Conservation (phyloP, 1,284 basidiomycete species). For the Moniliophthora roreri region DNA sequence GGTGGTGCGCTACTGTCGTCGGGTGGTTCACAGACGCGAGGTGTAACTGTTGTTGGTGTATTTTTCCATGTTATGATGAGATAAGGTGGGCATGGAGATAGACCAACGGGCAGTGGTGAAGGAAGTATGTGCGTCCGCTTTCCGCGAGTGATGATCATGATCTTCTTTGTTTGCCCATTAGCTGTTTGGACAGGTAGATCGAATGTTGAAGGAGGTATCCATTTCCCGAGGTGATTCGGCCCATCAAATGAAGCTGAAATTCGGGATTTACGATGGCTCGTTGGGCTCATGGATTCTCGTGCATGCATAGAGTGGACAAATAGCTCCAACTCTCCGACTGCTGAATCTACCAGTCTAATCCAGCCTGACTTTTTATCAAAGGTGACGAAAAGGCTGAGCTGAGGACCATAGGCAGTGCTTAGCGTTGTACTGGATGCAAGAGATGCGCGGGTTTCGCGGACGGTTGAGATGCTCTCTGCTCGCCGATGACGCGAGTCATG, state of each 20-base stretch:
- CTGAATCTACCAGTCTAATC: slow-evolving; percentile 75
- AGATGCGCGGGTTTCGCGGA: slow-evolving; percentile 22
- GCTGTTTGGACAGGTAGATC: slow-evolving; percentile 44
- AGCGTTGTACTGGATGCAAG: slow-evolving; percentile 20
- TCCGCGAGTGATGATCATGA: slow-evolving; percentile 69
- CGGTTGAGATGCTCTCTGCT: slow-evolving; percentile 31
- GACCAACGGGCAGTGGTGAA: slow-evolving; percentile 60
- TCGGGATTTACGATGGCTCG: slow-evolving; percentile 25
- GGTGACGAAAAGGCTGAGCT: slow-evolving; percentile 72
- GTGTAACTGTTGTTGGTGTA: slow-evolving; percentile 52
- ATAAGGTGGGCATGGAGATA: slow-evolving; percentile 48
- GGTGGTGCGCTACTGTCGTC: slow-evolving; percentile 33
- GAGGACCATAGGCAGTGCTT: slow-evolving; percentile 55
- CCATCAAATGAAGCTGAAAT: slow-evolving; percentile 15
- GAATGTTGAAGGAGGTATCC: slow-evolving; percentile 53
- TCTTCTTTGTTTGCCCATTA: slow-evolving; percentile 31
- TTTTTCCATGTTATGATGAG: slow-evolving; percentile 58
- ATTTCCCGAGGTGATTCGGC: slow-evolving; percentile 32
- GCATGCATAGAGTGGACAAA: slow-evolving; percentile 39
- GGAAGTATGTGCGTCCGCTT: slow-evolving; percentile 66
- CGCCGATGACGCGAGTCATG: slow-evolving; percentile 25
- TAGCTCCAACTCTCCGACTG: slow-evolving; percentile 73
- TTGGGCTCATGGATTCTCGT: slow-evolving; percentile 20
- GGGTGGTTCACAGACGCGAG: slow-evolving; percentile 45
- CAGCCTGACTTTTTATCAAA: slow-evolving; percentile 83